Evolutionary conservation across 768 basidiomycete species (phyloP).

Genomic region (Collybia sp.): DNA sequence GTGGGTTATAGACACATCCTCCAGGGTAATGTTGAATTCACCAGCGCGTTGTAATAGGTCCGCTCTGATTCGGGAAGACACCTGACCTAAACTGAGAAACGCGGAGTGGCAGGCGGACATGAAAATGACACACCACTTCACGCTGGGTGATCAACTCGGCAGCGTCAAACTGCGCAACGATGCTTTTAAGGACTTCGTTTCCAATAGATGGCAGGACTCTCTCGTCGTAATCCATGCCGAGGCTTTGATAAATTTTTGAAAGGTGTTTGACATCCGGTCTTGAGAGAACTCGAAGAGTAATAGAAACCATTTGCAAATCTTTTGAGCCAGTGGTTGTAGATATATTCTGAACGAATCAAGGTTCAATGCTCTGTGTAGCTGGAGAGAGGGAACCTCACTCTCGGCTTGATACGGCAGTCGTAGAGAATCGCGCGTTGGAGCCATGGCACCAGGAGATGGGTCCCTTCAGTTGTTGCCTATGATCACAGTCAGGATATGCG

Average conservation of each 20-base stretch:
- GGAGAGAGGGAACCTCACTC: conserved; percentile 44
- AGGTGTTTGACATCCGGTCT: conserved; percentile 87
- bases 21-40: conserved; percentile 93
- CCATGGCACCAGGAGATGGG: conserved; percentile 95
- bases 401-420: conserved; percentile 95
- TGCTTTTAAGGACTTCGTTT: conserved; percentile 96
- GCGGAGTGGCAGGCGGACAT: neutral
- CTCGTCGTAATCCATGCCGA: conserved; percentile 97
- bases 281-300: conserved; percentile 93
- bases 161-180: conserved; percentile 97
- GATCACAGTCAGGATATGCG: neutral
- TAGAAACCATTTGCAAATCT: conserved; percentile 97
- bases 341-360: conserved; percentile 64
- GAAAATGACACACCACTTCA: conserved; percentile 71
- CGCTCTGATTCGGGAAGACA: conserved; percentile 86
- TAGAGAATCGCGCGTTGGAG: conserved; percentile 94
- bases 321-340: conserved; percentile 99
- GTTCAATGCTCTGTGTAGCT: neutral
- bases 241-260: conserved; percentile 88
- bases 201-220: conserved; percentile 96
- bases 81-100: conserved; percentile 34
- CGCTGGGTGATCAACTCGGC: conserved; percentile 96
- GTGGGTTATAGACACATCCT: conserved; percentile 97
- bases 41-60: conserved; percentile 91
- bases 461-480: conserved; percentile 88